These are phyloP conservation scores for Ogataea trehaloabstinens DNA, from an alignment of 805 yeast genomes.

Conservation along the genomic window DNA sequence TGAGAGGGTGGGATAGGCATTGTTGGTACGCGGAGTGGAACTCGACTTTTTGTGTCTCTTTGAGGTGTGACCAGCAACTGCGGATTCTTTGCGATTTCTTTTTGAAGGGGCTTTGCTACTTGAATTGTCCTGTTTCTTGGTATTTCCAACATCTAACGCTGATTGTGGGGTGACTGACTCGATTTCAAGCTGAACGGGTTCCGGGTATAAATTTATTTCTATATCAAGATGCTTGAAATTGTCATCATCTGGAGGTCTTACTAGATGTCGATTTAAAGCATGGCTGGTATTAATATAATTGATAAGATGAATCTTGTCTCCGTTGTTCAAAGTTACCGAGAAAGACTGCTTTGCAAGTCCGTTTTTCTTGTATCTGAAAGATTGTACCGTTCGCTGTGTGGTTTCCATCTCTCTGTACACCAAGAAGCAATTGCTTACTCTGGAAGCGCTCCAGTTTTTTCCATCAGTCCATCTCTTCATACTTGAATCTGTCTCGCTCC, in stretches of 20 bases:
- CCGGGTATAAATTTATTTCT: conserved; percentile 24
- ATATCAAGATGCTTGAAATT: conserved; percentile 27
- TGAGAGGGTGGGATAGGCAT: no score
- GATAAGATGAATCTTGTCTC: conserved; percentile 58
- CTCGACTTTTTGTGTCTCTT: no score
- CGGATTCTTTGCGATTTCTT: no score
- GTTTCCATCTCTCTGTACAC: conserved; percentile 61
- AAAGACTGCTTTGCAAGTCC: conserved; percentile 68
- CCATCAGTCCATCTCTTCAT: conserved; percentile 83
- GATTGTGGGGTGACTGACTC: no score
- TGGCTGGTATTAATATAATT: conserved; percentile 40
- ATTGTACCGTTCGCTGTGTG: conserved; percentile 19
- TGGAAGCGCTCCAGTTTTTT: conserved; percentile 66
- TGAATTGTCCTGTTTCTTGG: no score
- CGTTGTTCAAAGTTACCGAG: conserved; percentile 50
- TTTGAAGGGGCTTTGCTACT: no score
- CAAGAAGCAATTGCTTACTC: conserved; percentile 63
- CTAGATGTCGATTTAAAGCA: conserved; percentile 16
- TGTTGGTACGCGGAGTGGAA: no score
- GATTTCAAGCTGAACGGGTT: no score
- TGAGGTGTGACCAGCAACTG: no score
- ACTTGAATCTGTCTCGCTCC: conserved; percentile 71
- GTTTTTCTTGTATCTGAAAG: conserved; percentile 40
- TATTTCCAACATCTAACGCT: no score
- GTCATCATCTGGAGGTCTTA: conserved; percentile 47